A percentile compares a stretch with the other conserved stretches of the same genome.
Conservation (phyloP, 805 yeast species). For the Wickerhamiella galacta region DNA sequence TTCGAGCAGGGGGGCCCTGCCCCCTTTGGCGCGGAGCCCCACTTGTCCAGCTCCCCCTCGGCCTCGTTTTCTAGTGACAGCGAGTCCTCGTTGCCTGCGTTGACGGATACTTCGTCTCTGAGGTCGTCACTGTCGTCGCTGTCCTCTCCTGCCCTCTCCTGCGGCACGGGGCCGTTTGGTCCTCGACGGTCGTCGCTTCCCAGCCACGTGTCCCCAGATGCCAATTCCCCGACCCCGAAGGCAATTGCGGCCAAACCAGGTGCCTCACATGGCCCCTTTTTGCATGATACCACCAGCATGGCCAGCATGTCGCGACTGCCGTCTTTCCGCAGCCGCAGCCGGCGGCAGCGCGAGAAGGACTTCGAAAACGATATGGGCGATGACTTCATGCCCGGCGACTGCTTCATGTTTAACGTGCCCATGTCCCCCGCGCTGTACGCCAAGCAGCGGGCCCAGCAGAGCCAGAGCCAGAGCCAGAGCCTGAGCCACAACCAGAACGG, state of each 20-base stretch:
- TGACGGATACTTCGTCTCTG: slow-evolving; percentile 12
- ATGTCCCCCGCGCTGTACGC: slow-evolving; percentile 36
- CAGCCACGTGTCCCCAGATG: too few species aligned
- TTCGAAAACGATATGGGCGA: slow-evolving; percentile 31
- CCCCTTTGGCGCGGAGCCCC: too few species aligned
- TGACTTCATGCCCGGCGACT: slow-evolving; percentile 36
- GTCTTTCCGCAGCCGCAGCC: slow-evolving; percentile 4
- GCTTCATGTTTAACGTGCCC: slow-evolving; percentile 48
- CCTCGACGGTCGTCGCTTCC: too few species aligned
- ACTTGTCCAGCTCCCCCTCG: too few species aligned
- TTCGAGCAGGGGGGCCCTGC: too few species aligned
- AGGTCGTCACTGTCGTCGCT: slow-evolving; percentile 13
- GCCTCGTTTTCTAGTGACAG: too few species aligned
- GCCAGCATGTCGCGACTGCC: slow-evolving; percentile 14
- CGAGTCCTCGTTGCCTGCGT: neutral
- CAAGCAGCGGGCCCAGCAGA: slow-evolving; percentile 11
- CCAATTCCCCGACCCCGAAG: too few species aligned
- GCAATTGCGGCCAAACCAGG: too few species aligned
- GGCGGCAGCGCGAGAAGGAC: slow-evolving; percentile 20
- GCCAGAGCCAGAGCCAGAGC: slow-evolving; percentile 4
- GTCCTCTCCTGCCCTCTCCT: slow-evolving; percentile 12
- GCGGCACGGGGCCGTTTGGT: too few species aligned
- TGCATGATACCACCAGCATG: slow-evolving; percentile 15
- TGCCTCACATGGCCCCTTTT: too few species aligned
- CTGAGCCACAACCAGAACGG: too few species aligned